Evolutionary conservation across 768 basidiomycete genomes (phyloP), one percentile per base, ranked within the genome.

Genomic region (Suillus lakei): DNA sequence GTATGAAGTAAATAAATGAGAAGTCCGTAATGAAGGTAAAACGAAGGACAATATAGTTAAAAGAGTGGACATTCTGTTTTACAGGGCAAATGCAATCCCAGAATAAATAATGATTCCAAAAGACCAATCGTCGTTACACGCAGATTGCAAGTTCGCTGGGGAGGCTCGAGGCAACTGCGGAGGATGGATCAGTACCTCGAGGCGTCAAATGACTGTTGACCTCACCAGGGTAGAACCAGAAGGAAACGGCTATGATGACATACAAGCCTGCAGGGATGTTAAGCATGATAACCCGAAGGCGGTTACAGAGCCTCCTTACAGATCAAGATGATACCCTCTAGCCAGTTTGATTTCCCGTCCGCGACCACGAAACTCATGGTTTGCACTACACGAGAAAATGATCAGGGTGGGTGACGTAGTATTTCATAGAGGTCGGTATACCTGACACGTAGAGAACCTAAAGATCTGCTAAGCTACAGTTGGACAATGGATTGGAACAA

Each of bases 271-370:
- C n/a, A 32, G 63, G 34, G 56, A 48, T n/a, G 50, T 70, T 34
- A 58, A 68, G 68, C 38, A 41, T 34, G 26, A 26, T 36, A 43
- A 30, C 34, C 53, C 53, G 63, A 41, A 3, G 3, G 23, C n/a
- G 7, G 16, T n/a, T 3, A 46, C 16, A n/a, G 61, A 23, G 64
- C 69, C 12, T 44, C 79, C 85, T 67, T 75, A 88, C 89, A 85
- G 82, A 91, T 89, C 28, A 95, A 71, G 64, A 89, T 85, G 71
- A 84, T 81, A 3, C 93, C 93, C 73, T 95, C 93, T 18, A 95
- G 80, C 87, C 93, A 96, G 73, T 93, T 94, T 21, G 88, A 90
- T 72, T 90, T 89, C 12, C 91, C 93, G 71, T 96, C 93, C 61
- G 88, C 83, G 1, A 95, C 86, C 23, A 91, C 89, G 69, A 92